Conservation (phyloP, 169 alveolate genomes). For the Perkinsus olseni region DNA sequence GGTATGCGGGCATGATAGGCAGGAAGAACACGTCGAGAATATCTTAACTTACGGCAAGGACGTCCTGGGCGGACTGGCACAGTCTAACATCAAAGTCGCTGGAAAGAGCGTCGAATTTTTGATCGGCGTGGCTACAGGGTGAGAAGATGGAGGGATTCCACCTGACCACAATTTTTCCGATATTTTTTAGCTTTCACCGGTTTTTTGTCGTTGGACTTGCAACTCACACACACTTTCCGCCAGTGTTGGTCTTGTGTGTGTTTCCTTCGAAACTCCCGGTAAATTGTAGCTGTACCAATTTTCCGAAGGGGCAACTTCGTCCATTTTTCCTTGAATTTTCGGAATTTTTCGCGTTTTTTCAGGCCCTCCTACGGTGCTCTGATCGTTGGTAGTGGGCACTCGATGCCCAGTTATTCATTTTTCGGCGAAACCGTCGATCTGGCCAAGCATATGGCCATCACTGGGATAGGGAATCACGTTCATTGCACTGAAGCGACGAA, state of each 20-base stretch:
- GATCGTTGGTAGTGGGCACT: not conserved
- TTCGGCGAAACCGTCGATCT: not conserved
- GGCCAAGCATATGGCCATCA: not conserved
- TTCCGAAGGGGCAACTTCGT: no score
- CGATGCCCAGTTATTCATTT: not conserved
- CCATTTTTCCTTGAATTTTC: no score
- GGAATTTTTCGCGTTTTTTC: no score
- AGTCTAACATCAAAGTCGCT: not conserved
- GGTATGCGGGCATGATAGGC: not conserved
- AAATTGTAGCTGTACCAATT: no score
- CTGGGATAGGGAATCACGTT: not conserved
- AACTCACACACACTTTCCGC: no score
- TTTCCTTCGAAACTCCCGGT: no score
- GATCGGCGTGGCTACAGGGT: not conserved
- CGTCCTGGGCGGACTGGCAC: not conserved
- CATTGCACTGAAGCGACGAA: not conserved
- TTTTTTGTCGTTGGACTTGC: no score
- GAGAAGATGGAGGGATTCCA: not conserved
- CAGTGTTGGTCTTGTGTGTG: no score
- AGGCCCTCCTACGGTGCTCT: not conserved
- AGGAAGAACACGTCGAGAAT: not conserved
- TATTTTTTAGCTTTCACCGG: no score
- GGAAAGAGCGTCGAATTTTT: not conserved
- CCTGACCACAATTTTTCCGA: no score
- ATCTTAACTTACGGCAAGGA: not conserved